Base-by-base conservation (phyloP, 345 rosid species). In the Hibiscus syriacus region DNA sequence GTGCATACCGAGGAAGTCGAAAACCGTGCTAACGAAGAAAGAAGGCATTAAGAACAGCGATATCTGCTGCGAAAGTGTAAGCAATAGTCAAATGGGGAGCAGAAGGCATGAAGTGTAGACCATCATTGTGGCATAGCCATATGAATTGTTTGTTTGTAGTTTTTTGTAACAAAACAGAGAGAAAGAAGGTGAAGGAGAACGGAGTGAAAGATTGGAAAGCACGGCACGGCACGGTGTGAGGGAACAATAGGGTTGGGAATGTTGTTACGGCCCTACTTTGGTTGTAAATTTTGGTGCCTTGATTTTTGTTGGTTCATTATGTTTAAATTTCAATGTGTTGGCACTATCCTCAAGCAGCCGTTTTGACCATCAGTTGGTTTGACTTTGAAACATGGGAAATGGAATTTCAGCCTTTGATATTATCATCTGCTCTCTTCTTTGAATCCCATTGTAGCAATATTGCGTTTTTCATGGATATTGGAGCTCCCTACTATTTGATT, bases 1-100 rank as follows among this genome's bases (percentile, higher is more conserved):
- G 74, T 83, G 90, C 69, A 79, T 80, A 8, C 85, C 90, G 2
- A 77, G 83, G 74, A 85, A 80, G 67, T 54, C 74, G 5, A 83
- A 66, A 55, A 55, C 83, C 19, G 56, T 70, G 69, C 58, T 76
- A 67, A 19, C 29, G 48, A 85, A 67, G 80, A 83, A 73, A 69
- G 80, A 72, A 64, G 65, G 39, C 58, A 68, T 2, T 61, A 9
- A n/a, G 4, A 45, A 3, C 6, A 25, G 16, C 2, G 27, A 41
- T 23, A 45, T 1, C 32, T 41, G 26, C n/a, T n/a, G 23, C 22
- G 70, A 55, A 19, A 62, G 66, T 70, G 57, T 29, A 53, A 52
- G 55, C 55, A 41, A 41, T 10, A 41, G 46, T 41, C 46, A 41
- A 41, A 41, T 41, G 46, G 55, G 55, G 22, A 53, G 57, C 27